Percentiles rank a stretch among this genome's conserved stretches.
phyloP scores from a whole-genome alignment of 192 early-diverging fungal genomes.

The Helicostylum pulchrum region DNA sequence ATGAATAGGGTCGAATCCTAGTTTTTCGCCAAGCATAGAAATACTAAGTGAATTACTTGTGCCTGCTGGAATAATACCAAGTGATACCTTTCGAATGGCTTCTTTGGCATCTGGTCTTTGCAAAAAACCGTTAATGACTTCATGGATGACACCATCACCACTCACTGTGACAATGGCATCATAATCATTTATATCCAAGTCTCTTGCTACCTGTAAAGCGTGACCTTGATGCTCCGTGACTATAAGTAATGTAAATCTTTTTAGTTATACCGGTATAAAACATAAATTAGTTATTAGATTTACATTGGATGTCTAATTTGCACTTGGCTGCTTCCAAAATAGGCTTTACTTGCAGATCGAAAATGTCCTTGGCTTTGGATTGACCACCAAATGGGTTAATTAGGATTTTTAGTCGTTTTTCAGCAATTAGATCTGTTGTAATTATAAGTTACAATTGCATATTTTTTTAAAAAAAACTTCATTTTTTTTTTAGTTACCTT shows the following conservation, averaged over 20 bases:
- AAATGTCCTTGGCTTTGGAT: constrained; percentile 58
- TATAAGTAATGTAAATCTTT: too few species aligned
- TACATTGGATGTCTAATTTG: constrained; percentile 48
- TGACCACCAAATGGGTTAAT: constrained; percentile 76
- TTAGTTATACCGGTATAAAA: too few species aligned
- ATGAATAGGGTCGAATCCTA: constrained; percentile 34
- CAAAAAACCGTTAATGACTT: constrained; percentile 80
- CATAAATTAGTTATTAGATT: too few species aligned
- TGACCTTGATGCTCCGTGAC: constrained; percentile 60
- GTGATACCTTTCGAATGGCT: constrained; percentile 49
- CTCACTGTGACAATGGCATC: constrained; percentile 63
- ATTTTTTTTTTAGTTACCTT: constrained; percentile 23
- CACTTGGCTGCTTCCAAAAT: constrained; percentile 62
- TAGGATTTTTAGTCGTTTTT: constrained; percentile 51
- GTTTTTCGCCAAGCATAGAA: constrained; percentile 46
- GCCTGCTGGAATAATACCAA: constrained; percentile 65
- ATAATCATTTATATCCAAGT: constrained; percentile 52
- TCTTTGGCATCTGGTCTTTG: constrained; percentile 59
- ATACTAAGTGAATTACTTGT: constrained; percentile 53
- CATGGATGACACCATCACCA: constrained; percentile 82
- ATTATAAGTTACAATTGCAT: too few species aligned
- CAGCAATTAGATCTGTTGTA: neutral
- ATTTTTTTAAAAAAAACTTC: too few species aligned
- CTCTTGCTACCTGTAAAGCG: constrained; percentile 58
- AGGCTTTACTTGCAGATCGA: constrained; percentile 50